Evolutionary conservation across 2,329 filamentous ascomycete species (phyloP).

Genomic region (Aspergillus ochraceoroseus): DNA sequence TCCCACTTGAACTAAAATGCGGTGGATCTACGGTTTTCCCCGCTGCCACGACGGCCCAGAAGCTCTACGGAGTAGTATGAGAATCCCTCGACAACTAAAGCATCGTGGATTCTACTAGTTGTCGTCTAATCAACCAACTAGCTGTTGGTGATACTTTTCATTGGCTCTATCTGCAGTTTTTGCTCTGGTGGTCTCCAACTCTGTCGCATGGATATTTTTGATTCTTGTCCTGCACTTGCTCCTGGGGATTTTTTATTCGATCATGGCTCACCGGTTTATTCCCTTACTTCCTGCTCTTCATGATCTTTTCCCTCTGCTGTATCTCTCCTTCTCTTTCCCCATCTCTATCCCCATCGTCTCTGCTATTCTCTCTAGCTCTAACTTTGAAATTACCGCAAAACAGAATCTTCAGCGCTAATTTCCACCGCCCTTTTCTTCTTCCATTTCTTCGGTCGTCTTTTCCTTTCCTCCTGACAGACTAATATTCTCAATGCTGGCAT

Average conservation of each 20-base stretch:
- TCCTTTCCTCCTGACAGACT: background rate
- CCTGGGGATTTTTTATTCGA: conserved; percentile 12
- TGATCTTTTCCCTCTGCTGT: conserved; percentile 8
- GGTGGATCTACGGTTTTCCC: conserved; percentile 18
- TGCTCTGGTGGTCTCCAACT: conserved; percentile 16
- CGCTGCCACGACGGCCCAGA: conserved; percentile 21
- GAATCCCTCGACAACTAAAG: conserved; percentile 1
- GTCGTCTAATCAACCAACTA: conserved; percentile 12
- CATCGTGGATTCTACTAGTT: conserved; percentile 6
- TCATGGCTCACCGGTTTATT: conserved; percentile 17
- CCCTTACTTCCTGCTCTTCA: conserved; percentile 13
- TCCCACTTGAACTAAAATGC: conserved; percentile 2
- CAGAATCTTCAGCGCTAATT: conserved; percentile 11
- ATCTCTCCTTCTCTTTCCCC: conserved; percentile 5
- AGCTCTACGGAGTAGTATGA: no score
- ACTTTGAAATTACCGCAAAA: no score
- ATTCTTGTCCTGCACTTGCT: no score
- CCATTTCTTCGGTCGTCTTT: conserved; percentile 1
- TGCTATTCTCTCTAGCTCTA: no score
- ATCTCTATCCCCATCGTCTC: background rate
- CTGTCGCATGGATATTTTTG: conserved; percentile 14
- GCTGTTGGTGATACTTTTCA: conserved; percentile 14
- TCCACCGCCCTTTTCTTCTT: conserved; percentile 18
- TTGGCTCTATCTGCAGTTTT: conserved; percentile 12
- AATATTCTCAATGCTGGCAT: no score